Base-by-base conservation (phyloP, 2,329 filamentous ascomycete species). In the Fusarium guadeloupense region DNA sequence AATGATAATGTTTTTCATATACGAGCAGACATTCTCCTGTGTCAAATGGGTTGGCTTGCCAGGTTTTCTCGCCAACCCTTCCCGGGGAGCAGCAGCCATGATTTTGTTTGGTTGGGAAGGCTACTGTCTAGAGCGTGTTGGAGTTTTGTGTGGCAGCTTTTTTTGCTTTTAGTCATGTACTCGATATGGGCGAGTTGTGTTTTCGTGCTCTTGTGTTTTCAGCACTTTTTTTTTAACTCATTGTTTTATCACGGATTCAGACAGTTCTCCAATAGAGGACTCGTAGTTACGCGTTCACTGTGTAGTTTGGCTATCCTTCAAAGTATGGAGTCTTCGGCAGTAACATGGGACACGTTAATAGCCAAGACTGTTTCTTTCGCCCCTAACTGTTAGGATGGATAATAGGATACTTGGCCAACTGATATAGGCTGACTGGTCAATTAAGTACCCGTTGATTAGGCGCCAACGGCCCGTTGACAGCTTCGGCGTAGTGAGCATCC, bases 1-100 rank as follows among this genome's bases (percentile, higher is more conserved):
- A 68, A 70, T 67, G 68, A 70, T 70, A 69, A 70, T 70, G 68
- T 69, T 68, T 70, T 68, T 67, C 51, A 50, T 64, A 56, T 67
- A 65, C 50, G 55, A 58, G 53, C 60, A 50, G 58, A 63, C 53
- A 44, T 48, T 52, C 46, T 58, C 53, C 38, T 44, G 38, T 42
- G 48, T 61, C 43, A 37, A 35, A 16, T 37, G 34, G 42, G 50
- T 47, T 59, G 55, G 52, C 53, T 55, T 54, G 42, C 41, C 50
- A 60, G 40, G 54, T 53, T n/a, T n/a, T 46, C 45, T 37, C 58
- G 50, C 49, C 49, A 48, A 57, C 51, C 56, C 43, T 44, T 62
- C 52, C 44, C 59, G 39, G 37, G 31, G 47, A 65, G 58, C 46
- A 67, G 44, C 56, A 57, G 45, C 64, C 67, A n/a, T n/a, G n/a